Base-by-base conservation (phyloP, 2,329 filamentous ascomycete genomes). In the Botrytis cinerea region DNA sequence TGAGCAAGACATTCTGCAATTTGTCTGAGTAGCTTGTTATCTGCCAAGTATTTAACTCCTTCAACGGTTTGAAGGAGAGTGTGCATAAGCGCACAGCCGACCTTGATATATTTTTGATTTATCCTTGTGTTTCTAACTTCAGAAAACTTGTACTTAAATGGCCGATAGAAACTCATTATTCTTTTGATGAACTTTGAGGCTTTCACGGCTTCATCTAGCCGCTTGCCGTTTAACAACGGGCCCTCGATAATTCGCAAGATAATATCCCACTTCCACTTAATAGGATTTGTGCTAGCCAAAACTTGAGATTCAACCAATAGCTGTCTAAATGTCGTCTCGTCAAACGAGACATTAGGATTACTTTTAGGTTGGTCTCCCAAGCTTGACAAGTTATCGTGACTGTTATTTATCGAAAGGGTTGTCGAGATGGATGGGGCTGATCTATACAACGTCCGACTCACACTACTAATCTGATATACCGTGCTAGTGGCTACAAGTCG, bases 261-360 rank as follows among this genome's bases (percentile, higher is more conserved):
- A 54, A 97, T 86, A 75, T 97, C 94, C 96, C 97, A 99, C 80
- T 97, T 95, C 96, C 96, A 99, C 81, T 99, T 99, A 57, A 90
- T 86, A 79, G 93, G 97, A 78, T 97, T 98, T 75, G 94, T 94
- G 74, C 93, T 96, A 75, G 92, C 93, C 63, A 98, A 85, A 2
- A 99, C 94, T 72, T 94, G 91, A 6, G 93, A 96, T 75, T 98
- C 93, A 28, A 94, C 84, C 43, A 91, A 80, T 4, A 91, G 82
- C 79, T 91, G 89, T 32, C 90, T 86, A 78, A 91, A 91, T 0
- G 88, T 88, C 16, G 87, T 86, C 78, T 91, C 90, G 75, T 91
- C 86, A 59, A 86, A 86, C 63, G 87, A 87, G 4, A 86, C 77
- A 7, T 85, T 83, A 38, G 84, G 82, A 70, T 84, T 85, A 69